Conservation (phyloP, 192 early-diverging fungal species). For the Coemansia sp. region DNA sequence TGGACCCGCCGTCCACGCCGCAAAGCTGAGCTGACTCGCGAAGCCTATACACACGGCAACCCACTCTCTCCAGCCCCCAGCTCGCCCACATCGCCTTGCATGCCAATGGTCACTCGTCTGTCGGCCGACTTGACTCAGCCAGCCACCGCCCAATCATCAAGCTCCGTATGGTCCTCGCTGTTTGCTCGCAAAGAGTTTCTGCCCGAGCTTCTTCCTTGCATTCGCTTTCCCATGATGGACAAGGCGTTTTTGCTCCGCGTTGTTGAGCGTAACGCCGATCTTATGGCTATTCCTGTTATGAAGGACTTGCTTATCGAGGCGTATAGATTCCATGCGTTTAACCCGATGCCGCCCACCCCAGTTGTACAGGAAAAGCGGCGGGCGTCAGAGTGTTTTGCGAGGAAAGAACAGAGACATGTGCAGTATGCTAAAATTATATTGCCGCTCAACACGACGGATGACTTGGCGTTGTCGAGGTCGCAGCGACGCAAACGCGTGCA, state of each 20-base stretch:
- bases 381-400: constrained; percentile 28
- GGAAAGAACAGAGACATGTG: constrained; percentile 10
- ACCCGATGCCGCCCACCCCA: constrained; percentile 13
- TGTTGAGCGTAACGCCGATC: constrained; percentile 41
- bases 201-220: constrained; percentile 30
- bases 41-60: constrained; percentile 21
- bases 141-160: constrained; percentile 1
- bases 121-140: constrained; percentile 6
- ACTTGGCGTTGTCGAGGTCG: constrained; percentile 38
- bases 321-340: constrained; percentile 51
- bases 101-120: constrained; percentile 24
- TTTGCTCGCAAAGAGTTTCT: constrained; percentile 41
- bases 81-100: constrained; percentile 9
- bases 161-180: constrained; percentile 16
- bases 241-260: constrained; percentile 42
- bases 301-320: constrained; percentile 53
- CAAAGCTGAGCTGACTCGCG: constrained; percentile 40
- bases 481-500: constrained; percentile 38
- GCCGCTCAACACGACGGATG: constrained; percentile 36
- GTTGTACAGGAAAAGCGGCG: constrained; percentile 3
- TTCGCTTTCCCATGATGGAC: constrained; percentile 49
- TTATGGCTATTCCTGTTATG: constrained; percentile 47
- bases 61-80: neutral
- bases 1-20: constrained; percentile 20
- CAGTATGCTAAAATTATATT: constrained; percentile 48